Evolutionary conservation across 441 rosid genomes (phyloP), one percentile per base, ranked within the genome.

Genomic region (Populus trichocarpa): DNA sequence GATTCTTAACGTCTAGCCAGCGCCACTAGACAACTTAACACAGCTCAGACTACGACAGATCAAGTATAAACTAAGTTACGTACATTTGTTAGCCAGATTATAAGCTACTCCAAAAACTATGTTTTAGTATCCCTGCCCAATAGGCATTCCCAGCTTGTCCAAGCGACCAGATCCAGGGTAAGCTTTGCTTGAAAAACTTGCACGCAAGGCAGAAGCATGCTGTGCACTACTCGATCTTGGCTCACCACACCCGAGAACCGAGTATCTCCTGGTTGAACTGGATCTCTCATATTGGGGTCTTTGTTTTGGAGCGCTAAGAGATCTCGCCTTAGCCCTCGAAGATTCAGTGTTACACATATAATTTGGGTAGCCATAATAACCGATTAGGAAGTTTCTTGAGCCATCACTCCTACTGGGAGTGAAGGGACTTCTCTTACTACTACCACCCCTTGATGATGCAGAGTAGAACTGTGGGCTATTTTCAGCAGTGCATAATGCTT

Each of bases 121-220:
- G 46, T 32, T 78, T 79, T 79, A 93, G 85, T 75, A 91, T 76
- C 88, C 82, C 72, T 86, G 86, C 32, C 87, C 93, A 65, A 91
- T 61, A 1, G 98, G 98, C 97, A 94, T 88, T 53, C 98, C 98
- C 0, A 91, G 87, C 78, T 86, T 88, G 88, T 96, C 97, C 87
- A 96, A 84, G 65, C 92, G 91, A 75, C 98, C 99, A 0, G 97
- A 96, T 42, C 98, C 99, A 0, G 98, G 99, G 77, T 94, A 96
- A 6, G 92, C 98, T 79, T 90, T 96, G 84, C 80, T 88, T n/a
- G 89, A 67, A 33, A 90, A 92, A 80, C 77, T 93, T 11, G 92
- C 81, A n/a, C 89, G 90, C 81, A 90, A 61, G 7, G 86, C 83
- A 61, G 91, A 85, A 50, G 82, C 81, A 76, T 88, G 87, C 75